Evolutionary conservation across 2,329 filamentous ascomycete species (phyloP).

Genomic region (Thyridium curvatum): DNA sequence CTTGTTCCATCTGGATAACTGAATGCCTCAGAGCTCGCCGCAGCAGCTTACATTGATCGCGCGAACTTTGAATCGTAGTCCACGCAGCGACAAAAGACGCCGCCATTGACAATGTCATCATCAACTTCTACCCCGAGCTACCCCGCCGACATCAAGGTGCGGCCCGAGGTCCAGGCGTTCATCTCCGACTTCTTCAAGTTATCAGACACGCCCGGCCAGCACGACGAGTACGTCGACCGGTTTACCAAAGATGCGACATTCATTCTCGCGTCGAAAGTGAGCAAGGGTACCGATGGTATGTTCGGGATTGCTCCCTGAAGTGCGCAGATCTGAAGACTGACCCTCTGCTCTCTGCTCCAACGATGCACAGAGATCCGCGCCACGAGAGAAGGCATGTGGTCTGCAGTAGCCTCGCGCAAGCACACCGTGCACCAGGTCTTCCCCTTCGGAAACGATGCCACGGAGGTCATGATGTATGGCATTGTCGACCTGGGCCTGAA

Average conservation of each 20-base stretch:
- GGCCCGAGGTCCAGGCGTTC: slow-evolving; percentile 16
- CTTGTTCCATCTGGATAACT: too few relatives aligned
- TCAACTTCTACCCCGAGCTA: too few relatives aligned
- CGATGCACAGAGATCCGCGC: slow-evolving; percentile 21
- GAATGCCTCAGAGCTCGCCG: too few relatives aligned
- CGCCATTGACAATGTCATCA: too few relatives aligned
- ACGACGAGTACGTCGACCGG: slow-evolving; percentile 18
- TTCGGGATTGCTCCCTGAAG: neutral
- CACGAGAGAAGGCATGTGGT: slow-evolving; percentile 22
- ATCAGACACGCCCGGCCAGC: slow-evolving; percentile 20
- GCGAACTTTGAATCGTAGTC: too few relatives aligned
- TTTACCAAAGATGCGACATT: slow-evolving; percentile 22
- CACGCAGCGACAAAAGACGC: too few relatives aligned
- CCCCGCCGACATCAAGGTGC: slow-evolving; percentile 10
- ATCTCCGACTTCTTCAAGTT: slow-evolving; percentile 21
- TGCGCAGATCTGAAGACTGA: neutral
- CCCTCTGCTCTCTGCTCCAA: neutral
- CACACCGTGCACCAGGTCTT: slow-evolving; percentile 23
- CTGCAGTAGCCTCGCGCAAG: slow-evolving; percentile 15
- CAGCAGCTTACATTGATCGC: too few relatives aligned
- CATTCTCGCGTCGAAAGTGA: slow-evolving; percentile 18
- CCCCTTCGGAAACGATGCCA: slow-evolving; percentile 15
- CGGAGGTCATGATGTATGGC: slow-evolving; percentile 25
- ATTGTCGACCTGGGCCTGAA: slow-evolving; percentile 18
- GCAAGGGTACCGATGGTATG: slow-evolving; percentile 16